Percentiles rank a stretch among this genome's conserved stretches.
These are phyloP conservation scores for Chaetomium tenue DNA, from an alignment of 495 filamentous ascomycete genomes.

Conservation along the genomic window DNA sequence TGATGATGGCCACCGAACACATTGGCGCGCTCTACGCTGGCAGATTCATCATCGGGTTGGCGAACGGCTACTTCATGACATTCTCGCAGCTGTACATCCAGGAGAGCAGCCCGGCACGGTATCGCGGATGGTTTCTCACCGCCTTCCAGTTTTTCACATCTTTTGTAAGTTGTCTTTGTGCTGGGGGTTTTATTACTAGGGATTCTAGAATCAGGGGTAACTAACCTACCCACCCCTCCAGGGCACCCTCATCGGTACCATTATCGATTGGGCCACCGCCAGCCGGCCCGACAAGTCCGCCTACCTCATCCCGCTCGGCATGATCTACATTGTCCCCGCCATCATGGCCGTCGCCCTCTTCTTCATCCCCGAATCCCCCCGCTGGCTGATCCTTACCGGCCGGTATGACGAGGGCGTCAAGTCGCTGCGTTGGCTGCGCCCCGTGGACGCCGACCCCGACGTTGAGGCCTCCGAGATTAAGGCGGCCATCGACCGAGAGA, in stretches of 20 bases:
- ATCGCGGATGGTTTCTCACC: slow-evolving; percentile 50
- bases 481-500: slow-evolving; percentile 52
- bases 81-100: slow-evolving; percentile 58
- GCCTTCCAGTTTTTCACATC: slow-evolving; percentile 45
- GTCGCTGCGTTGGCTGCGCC: slow-evolving; percentile 48
- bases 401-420: slow-evolving; percentile 50
- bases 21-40: slow-evolving; percentile 57
- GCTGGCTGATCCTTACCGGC: slow-evolving; percentile 57
- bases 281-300: slow-evolving; percentile 45
- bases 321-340: slow-evolving; percentile 57
- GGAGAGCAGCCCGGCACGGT: slow-evolving; percentile 52
- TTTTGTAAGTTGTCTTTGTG: slow-evolving; percentile 25
- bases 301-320: slow-evolving; percentile 59
- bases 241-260: slow-evolving; percentile 58
- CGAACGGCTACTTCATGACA: slow-evolving; percentile 59
- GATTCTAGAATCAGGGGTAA: not conserved
- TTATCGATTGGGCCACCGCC: slow-evolving; percentile 59
- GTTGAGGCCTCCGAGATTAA: slow-evolving; percentile 54
- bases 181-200: not conserved
- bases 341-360: slow-evolving; percentile 52
- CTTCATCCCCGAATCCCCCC: slow-evolving; percentile 63
- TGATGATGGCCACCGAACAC: slow-evolving; percentile 57
- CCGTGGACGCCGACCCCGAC: slow-evolving; percentile 42
- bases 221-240: slow-evolving; percentile 19
- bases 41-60: slow-evolving; percentile 55